Base-by-base conservation (phyloP, 805 yeast species). In the Komagataella mondaviorum region DNA sequence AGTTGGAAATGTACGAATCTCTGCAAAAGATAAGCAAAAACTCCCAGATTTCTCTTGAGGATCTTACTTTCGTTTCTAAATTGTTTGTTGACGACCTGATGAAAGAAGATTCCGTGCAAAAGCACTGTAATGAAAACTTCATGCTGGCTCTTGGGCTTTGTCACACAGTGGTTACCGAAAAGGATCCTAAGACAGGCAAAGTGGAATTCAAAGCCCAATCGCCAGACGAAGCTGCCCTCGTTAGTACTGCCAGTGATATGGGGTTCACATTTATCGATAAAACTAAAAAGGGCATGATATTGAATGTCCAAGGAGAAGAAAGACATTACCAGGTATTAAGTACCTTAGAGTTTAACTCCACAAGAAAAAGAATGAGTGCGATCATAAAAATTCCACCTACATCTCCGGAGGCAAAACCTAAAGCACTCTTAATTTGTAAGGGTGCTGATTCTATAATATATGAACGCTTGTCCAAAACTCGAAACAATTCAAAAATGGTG, bases 311-410 rank as follows among this genome's bases (percentile, higher is more conserved):
- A 63, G 93, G 93, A 54, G 74, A 71, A 49, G 72, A 75, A 54
- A 80, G 81, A 59, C 90, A 85, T 57, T 85, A 78, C 62, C 87
- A 84, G 60, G 71, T 86, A 36, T 65, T 86, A 54, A 85, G 85
- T 59, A 75, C 81, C 18, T 65, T 86, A 55, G 93, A 85, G 60
- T 86, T 86, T 66, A 86, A 86, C 59, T 85, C 93, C 6, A 83
- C 93, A 0, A 79, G 95, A 71, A 85, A 85, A 69, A 81, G 95
- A 73, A 85, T 85, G 95, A 83, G 90, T 73, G 85, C 86, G 14
- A 81, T 85, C 55, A 73, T 85, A 44, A 84, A 83, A 62, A 71
- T 86, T 45, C 89, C 89, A 1, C 64, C 77, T 10, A 61, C 62
- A 3, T 56, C 54, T 3, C 71, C 71, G 45, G 69, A 66, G 46